Evolutionary conservation across 495 filamentous ascomycete species (phyloP).

Genomic region (Penicillium pulvis): DNA sequence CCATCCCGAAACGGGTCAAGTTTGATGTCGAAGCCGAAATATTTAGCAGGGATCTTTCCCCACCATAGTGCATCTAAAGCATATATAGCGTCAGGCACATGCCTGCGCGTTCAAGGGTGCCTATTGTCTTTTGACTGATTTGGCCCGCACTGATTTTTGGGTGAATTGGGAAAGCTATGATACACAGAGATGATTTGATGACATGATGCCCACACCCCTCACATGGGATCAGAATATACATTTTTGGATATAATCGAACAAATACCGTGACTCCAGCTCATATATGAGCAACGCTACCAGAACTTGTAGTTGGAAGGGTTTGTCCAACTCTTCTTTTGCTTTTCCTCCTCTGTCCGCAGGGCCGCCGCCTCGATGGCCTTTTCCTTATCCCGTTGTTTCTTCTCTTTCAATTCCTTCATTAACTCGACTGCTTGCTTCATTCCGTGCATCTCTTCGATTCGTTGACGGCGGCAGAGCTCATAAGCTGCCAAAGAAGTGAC

Average conservation of each 20-base stretch:
- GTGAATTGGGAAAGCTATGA: slow-evolving; percentile 23
- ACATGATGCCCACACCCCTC: slow-evolving; percentile 21
- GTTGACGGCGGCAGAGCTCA: slow-evolving; percentile 76
- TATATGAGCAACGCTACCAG: slow-evolving; percentile 39
- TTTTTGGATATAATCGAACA: slow-evolving; percentile 26
- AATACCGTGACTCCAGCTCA: slow-evolving; percentile 43
- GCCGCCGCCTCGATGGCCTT: slow-evolving; percentile 52
- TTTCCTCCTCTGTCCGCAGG: slow-evolving; percentile 47
- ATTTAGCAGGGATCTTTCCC: not conserved
- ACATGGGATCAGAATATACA: slow-evolving; percentile 36
- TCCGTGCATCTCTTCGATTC: slow-evolving; percentile 70
- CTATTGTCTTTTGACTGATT: slow-evolving; percentile 12
- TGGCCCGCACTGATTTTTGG: slow-evolving; percentile 12
- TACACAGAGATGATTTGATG: slow-evolving; percentile 34
- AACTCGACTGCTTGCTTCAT: slow-evolving; percentile 81
- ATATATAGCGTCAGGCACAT: slow-evolving; percentile 1
- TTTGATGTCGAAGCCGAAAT: slow-evolving; percentile 35
- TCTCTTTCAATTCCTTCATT: slow-evolving; percentile 70
- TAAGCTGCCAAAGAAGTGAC: slow-evolving; percentile 65
- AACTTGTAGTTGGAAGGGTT: slow-evolving; percentile 53
- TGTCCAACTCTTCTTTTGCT: slow-evolving; percentile 57
- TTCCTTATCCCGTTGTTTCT: slow-evolving; percentile 67
- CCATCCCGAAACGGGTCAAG: slow-evolving; percentile 48
- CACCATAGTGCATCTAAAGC: not conserved
- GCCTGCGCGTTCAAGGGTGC: slow-evolving; percentile 10